Base-by-base conservation (phyloP, 2,329 filamentous ascomycete species). In the Aureobasidium sp. region DNA sequence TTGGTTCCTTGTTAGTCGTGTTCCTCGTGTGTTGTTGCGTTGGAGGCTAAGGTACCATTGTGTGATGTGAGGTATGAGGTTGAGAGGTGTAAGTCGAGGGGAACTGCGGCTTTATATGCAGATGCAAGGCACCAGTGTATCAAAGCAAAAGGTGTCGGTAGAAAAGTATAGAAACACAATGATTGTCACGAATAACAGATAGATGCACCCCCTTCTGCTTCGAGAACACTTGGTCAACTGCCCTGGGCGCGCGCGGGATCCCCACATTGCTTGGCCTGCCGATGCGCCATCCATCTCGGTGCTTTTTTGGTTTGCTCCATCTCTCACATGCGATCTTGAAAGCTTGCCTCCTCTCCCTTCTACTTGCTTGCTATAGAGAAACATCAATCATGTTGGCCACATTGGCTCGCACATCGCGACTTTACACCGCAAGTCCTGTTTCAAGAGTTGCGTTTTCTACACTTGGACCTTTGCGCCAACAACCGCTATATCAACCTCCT, bases 401-500 rank as follows among this genome's bases (percentile, higher is more conserved):
- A 39, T 6, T 58, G 17, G 15, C 42, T 7, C 55, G 41, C 17
- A 17, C 37, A 4, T 27, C 51, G 6, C 29, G 15, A 20, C 5
- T 39, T 4, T 37, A 42, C 4, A 8, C 42, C 41, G 47, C 42
- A 9, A 37, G 29, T 31, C 31, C 36, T 9, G 39, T 20, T 5
- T 58, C 31, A 0, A n/a, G 42, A 14, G 42, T 20, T 7, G 31
- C 41, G 3, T 58, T 58, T 15, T 58, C 55, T 0, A 58, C 55
- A 0, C 11, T 39, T 0, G 25, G 55, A n/a, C 17, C 57, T 2
- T 27, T 51, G 8, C 57, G 45, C n/a, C 57, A 60, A 39, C 56
- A 59, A 59, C 57, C 57, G 1, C 9, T 31, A 3, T 62, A 62
- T n/a, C 61, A 62, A 57, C 51, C 61, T 7, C 61, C 61, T 14